Base-by-base conservation (phyloP, 768 basidiomycete species). In the Pleurotus platypus region DNA sequence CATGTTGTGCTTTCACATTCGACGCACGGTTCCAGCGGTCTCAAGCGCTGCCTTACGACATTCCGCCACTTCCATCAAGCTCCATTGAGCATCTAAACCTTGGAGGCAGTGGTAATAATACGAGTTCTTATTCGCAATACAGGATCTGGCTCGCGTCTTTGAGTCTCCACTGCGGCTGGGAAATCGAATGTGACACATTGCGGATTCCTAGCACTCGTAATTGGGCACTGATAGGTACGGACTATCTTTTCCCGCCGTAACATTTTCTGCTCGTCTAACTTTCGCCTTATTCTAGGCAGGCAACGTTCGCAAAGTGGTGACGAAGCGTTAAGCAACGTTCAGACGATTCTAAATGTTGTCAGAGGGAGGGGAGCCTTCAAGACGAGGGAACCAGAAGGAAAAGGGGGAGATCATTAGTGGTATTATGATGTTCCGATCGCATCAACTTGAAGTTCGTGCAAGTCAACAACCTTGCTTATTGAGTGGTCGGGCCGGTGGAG, bases 181-280 rank as follows among this genome's bases (percentile, higher is more conserved):
- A 82, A 58, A 78, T 94, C 11, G 95, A 97, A 69, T 85, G 85
- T 55, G 96, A 98, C 70, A 82, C 76, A 22, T 69, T 98, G 62
- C 77, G 96, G 58, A 95, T 98, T 11, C 95, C 95, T 1, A 93
- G 90, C 68, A 97, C 96, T 40, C 81, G 93, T 58, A 94, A 94
- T 66, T 97, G 94, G 93, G 91, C 89, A 0, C 80, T 97, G 50
- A 71, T 96, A 27, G 94, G 95, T 94, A 18, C 24, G 3, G 1
- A 13, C 20, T 12, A 9, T 42, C 18, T 42, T 13, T 55, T 20
- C 60, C 60, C 57, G 5, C 38, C 8, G 9, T 49, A 51, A 2
- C 42, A 46, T 46, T 39, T 47, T 43, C 38, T 27, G 5, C n/a
- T 27, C 26, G 45, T 11, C 30, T 15, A 37, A 56, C 55, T 46